These are phyloP conservation scores for Euphorbia celastroides DNA, from an alignment of 441 rosid species.

Conservation along the genomic window DNA sequence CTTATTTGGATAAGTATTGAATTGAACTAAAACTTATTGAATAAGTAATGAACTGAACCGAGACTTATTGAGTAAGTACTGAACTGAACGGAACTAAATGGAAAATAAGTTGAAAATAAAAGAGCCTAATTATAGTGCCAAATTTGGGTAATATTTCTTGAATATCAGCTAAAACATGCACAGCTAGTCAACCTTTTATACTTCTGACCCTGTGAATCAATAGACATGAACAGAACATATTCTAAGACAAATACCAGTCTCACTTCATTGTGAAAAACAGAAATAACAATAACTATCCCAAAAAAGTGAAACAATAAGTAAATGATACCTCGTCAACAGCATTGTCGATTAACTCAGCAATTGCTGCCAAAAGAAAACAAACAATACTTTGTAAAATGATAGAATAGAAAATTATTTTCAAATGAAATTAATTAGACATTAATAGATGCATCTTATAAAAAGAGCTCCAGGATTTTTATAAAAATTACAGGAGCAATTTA, in stretches of 20 bases:
- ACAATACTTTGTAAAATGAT: not conserved
- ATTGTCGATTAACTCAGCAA: conserved; percentile 94
- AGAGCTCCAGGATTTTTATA: not conserved
- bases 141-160: not conserved
- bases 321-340: conserved; percentile 83
- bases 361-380: conserved; percentile 47
- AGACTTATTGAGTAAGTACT: too few relatives aligned
- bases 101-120: too few relatives aligned
- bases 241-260: not conserved
- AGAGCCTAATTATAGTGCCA: not conserved
- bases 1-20: too few relatives aligned
- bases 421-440: not conserved
- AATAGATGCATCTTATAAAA: not conserved
- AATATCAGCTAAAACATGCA: conserved; percentile 1
- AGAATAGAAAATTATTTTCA: not conserved
- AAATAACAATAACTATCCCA: not conserved
- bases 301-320: not conserved
- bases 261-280: not conserved
- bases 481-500: not conserved
- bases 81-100: too few relatives aligned
- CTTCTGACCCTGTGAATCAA: not conserved
- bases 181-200: not conserved
- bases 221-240: not conserved
- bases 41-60: too few relatives aligned
- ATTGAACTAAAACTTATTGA: too few relatives aligned